These are phyloP conservation scores for Wickerhamiella azymoides DNA, from an alignment of 805 yeast genomes.

Conservation along the genomic window DNA sequence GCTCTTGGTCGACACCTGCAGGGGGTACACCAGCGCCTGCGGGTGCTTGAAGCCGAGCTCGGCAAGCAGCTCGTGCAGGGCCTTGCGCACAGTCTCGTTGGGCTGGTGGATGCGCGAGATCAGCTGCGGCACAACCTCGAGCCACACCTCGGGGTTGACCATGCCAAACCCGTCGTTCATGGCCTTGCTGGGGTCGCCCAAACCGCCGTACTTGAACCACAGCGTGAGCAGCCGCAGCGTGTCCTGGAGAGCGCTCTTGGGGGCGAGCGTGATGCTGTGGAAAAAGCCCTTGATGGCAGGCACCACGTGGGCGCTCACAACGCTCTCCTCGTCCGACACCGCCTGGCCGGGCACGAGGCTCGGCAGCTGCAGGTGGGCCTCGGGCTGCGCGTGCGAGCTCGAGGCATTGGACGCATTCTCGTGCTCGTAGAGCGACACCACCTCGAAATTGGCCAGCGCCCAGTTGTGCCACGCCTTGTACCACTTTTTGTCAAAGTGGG, in stretches of 20 bases:
- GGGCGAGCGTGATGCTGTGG: conserved; percentile 81
- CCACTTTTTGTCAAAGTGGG: conserved; percentile 88
- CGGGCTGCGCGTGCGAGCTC: conserved; percentile 1
- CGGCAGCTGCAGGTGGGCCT: conserved; percentile 6
- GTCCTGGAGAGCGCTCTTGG: conserved; percentile 80
- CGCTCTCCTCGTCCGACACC: conserved; percentile 18
- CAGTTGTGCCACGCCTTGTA: conserved; percentile 99
- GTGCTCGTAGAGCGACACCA: conserved; percentile 46
- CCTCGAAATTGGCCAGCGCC: conserved; percentile 97
- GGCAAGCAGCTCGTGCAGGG: conserved; percentile 65
- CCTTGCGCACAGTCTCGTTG: conserved; percentile 64
- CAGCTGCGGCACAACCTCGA: conserved; percentile 88
- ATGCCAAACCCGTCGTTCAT: conserved; percentile 80
- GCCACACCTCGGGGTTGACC: conserved; percentile 87
- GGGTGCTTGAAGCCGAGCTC: conserved; percentile 94
- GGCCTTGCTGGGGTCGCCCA: conserved; percentile 79
- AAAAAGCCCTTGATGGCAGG: conserved; percentile 95
- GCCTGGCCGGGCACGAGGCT: conserved; percentile 18
- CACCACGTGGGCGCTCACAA: conserved; percentile 70
- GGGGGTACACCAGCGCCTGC: conserved; percentile 88
- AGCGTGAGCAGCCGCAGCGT: conserved; percentile 76
- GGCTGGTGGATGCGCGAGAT: conserved; percentile 96
- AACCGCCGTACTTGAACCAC: conserved; percentile 95
- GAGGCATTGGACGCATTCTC: conserved; percentile 8
- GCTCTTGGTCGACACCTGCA: conserved; percentile 90